A percentile compares a stretch with the other conserved stretches of the same genome.
phyloP scores from a whole-genome alignment of 208 protist genomes.

The Leishmania tarentolae region DNA sequence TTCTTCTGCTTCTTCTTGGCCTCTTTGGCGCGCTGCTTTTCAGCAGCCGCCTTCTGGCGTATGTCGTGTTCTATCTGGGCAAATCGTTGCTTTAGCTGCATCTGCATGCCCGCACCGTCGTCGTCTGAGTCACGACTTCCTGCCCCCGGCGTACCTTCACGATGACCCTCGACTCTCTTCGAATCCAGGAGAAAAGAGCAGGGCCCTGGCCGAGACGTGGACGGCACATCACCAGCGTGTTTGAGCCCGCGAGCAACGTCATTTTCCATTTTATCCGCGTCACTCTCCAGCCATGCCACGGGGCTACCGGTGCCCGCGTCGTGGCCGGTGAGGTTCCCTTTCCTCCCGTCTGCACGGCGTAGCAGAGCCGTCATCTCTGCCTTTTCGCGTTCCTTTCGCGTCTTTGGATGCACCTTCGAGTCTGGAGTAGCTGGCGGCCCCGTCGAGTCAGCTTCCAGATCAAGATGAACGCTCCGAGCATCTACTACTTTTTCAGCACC shows the following conservation, averaged over 20 bases:
- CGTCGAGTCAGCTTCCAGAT: not conserved
- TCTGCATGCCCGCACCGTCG: conserved; percentile 22
- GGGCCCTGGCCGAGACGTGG: not conserved
- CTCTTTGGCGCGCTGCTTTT: conserved; percentile 9
- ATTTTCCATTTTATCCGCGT: conserved; percentile 4
- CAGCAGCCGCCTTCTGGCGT: conserved; percentile 7
- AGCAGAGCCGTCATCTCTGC: conserved; percentile 29
- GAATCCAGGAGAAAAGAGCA: conserved; percentile 1
- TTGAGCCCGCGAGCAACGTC: not conserved
- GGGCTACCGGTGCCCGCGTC: not conserved
- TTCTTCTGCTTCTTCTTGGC: conserved; percentile 21
- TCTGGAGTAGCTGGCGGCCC: not conserved
- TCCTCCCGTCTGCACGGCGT: conserved; percentile 1
- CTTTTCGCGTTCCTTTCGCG: conserved; percentile 21
- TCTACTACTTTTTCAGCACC: not conserved
- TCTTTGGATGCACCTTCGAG: conserved; percentile 12
- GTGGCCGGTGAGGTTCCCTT: not conserved
- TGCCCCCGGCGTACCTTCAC: not conserved
- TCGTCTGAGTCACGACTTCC: conserved; percentile 10
- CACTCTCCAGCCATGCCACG: not conserved
- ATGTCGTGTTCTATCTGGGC: conserved; percentile 30
- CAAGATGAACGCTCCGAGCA: not conserved
- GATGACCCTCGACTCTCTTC: not conserved
- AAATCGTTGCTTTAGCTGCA: conserved; percentile 22
- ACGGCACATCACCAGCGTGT: not conserved